A percentile compares a stretch with the other conserved stretches of the same genome.
Conservation (phyloP, 2,329 filamentous ascomycete species). For the Colletotrichum phormii region DNA sequence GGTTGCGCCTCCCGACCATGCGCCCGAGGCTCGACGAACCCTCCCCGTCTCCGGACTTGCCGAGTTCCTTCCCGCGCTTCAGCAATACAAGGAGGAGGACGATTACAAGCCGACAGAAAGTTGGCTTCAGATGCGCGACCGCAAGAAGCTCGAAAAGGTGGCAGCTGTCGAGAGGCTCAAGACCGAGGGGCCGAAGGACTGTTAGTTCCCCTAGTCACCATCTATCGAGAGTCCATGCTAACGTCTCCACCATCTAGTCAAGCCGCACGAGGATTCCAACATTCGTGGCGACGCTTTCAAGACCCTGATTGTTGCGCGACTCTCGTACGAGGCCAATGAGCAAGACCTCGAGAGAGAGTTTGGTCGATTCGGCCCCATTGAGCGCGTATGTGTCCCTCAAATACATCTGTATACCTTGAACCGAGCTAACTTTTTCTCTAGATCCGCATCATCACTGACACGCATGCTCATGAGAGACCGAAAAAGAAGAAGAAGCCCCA, state of each 20-base stretch:
- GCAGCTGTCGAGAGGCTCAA: conserved; percentile 72
- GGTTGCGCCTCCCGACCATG: conserved; percentile 84
- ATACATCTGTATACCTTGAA: conserved; percentile 3
- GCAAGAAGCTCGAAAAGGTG: conserved; percentile 84
- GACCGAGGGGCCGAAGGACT: conserved; percentile 70
- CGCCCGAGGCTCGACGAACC: conserved; percentile 85
- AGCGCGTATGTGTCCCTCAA: conserved; percentile 72
- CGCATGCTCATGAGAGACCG: conserved; percentile 73
- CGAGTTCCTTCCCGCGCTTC: conserved; percentile 77
- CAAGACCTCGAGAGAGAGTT: conserved; percentile 95
- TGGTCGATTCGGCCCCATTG: conserved; percentile 91
- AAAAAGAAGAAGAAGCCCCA: conserved; percentile 86
- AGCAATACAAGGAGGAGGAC: conserved; percentile 83
- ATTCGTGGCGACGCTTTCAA: conserved; percentile 94
- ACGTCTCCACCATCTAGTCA: conserved; percentile 64
- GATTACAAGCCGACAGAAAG: conserved; percentile 87
- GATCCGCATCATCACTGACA: conserved; percentile 90
- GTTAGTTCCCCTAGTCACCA: conserved; percentile 42
- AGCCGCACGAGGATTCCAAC: conserved; percentile 86
- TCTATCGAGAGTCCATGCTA: conserved; percentile 33
- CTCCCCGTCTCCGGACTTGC: conserved; percentile 79
- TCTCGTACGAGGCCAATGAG: conserved; percentile 90
- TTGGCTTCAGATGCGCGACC: conserved; percentile 89
- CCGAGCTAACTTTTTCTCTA: conserved; percentile 49
- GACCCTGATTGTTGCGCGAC: conserved; percentile 90